Evolutionary conservation across 139 green algal species (phyloP).

Genomic region (Coccomyxa sp.): DNA sequence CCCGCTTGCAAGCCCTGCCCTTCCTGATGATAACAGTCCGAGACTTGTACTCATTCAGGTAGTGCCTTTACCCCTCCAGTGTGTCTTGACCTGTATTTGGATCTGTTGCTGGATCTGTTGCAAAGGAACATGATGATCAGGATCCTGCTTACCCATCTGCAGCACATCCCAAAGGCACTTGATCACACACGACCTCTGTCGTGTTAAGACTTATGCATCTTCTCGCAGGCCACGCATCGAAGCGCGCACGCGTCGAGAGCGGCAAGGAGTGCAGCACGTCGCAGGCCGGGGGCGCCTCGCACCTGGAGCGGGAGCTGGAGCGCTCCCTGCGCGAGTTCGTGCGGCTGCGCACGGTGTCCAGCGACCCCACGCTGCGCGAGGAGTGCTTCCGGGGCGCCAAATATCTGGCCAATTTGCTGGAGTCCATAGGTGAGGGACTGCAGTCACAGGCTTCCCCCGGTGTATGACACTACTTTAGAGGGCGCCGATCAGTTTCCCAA

Average conservation of each 20-base stretch:
- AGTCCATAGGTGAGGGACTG: conserved; percentile 49
- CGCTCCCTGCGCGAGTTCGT: conserved; percentile 79
- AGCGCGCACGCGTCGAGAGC: not conserved
- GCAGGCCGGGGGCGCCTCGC: not conserved
- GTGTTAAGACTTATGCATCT: no score
- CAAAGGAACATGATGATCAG: not conserved
- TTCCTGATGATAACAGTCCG: not conserved
- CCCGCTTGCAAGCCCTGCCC: not conserved
- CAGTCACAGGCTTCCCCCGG: not conserved
- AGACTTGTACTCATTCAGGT: no score
- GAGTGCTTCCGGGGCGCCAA: conserved; percentile 88
- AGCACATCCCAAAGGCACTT: no score
- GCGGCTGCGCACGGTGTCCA: conserved; percentile 65
- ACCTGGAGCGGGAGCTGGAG: conserved; percentile 46
- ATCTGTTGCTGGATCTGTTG: not conserved
- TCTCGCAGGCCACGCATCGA: no score
- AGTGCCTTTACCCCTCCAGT: not conserved
- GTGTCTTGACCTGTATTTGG: not conserved
- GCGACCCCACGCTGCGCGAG: conserved; percentile 51
- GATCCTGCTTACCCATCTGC: not conserved
- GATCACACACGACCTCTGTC: no score
- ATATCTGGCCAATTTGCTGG: conserved; percentile 81
- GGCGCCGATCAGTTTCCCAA: no score
- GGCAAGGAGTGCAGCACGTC: not conserved
- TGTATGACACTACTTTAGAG: not conserved